Percentiles rank a stretch among this genome's conserved stretches.
phyloP scores from a whole-genome alignment of 176 grass and related monocot species.

The barley (Hordeum vulgare) region MorexV3_pseudomolecules_assembly NC_058523.1:404335863-404336362 shows the following conservation, averaged over 20 bases:
- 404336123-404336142: neutral
- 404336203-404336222: neutral
- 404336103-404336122: slow-evolving; percentile 38
- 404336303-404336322: neutral
- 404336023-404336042: slow-evolving; percentile 55
- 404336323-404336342: neutral
- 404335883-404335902: slow-evolving; percentile 73
- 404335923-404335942: slow-evolving; percentile 62
- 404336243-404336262: neutral
- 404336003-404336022: slow-evolving; percentile 43
- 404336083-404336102: slow-evolving; percentile 24
- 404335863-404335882: slow-evolving; percentile 78
- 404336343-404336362: neutral
- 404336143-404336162: neutral
- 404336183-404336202: neutral
- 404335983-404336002: slow-evolving; percentile 51
- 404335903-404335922: slow-evolving; percentile 64
- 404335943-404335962: slow-evolving; percentile 56
- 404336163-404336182: neutral
- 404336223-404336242: neutral
- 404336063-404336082: slow-evolving; percentile 38
- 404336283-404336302: neutral
- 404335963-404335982: slow-evolving; percentile 40
- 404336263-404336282: neutral
- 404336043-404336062: slow-evolving; percentile 31